A percentile compares a stretch with the other conserved stretches of the same genome.
These are phyloP conservation scores for Lactuca saligna DNA, from an alignment of 129 eudicot genomes.

Conservation along the genomic window DNA sequence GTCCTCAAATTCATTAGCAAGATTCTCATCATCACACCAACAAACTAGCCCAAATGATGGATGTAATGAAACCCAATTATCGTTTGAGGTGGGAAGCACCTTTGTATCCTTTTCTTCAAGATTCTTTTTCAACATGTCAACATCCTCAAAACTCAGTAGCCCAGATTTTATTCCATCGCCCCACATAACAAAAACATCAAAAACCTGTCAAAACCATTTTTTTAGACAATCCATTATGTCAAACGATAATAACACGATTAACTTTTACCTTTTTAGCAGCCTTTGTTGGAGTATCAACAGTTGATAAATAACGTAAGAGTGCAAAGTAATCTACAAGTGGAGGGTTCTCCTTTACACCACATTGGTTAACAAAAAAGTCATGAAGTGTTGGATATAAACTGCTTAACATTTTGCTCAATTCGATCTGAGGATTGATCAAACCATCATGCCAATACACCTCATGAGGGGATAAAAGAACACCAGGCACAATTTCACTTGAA, in stretches of 20 bases:
- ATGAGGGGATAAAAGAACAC: conserved; percentile 59
- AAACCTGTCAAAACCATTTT: conserved; percentile 45
- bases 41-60: conserved; percentile 70
- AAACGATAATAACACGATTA: neutral
- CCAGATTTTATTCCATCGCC: conserved; percentile 63
- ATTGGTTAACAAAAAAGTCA: conserved; percentile 74
- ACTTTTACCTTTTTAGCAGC: conserved; percentile 59
- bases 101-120: conserved; percentile 48
- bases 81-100: conserved; percentile 75
- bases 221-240: neutral
- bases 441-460: conserved; percentile 85
- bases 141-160: conserved; percentile 47
- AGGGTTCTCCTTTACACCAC: conserved; percentile 79
- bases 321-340: conserved; percentile 55
- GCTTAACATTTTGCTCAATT: conserved; percentile 48
- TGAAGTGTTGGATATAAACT: conserved; percentile 67
- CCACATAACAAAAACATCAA: conserved; percentile 64
- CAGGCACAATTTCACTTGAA: conserved; percentile 57
- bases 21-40: conserved; percentile 77
- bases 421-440: conserved; percentile 28
- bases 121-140: conserved; percentile 51
- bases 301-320: conserved; percentile 64
- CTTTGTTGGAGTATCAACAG: conserved; percentile 53
- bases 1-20: conserved; percentile 64
- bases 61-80: conserved; percentile 91